Evolutionary conservation across 2,329 filamentous ascomycete genomes (phyloP), one percentile per base, ranked within the genome.

Genomic region (Fusarium succisae): DNA sequence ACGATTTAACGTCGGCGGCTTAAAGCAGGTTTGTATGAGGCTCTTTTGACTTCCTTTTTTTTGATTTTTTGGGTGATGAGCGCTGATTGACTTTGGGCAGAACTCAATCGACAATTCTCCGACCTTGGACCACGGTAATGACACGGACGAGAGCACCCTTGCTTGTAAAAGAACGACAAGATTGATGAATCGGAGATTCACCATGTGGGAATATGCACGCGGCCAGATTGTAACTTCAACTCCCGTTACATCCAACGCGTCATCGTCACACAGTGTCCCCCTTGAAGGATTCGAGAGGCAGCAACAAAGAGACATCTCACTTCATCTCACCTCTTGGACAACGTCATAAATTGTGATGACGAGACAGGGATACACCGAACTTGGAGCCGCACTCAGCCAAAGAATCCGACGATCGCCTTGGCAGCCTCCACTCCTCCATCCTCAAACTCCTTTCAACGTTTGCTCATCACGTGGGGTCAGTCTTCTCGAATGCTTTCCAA

Each of bases 371-470:
- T 72, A 53, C 73, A 69, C 70, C 60, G 63, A 74, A 39, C 7
- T 51, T 61, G 62, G 62, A 59, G 59, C 61, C 50, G 63, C 63
- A 43, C 51, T 32, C 43, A 74, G 68, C 70, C 60, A 64, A 64
- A 68, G 35, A 73, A 70, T 26, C 13, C 17, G 69, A 48, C 60
- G 74, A 76, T 76, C 74, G 54, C 50, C 74, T 76, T 76, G 74
- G 74, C 74, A 59, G 28, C 50, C 64, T 56, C 73, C 73, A 72
- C 70, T 63, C 63, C 56, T 74, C 44, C 63, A 69, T 57, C 28
- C 44, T 54, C 62, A 18, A 44, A 28, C 11, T 20, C n/a, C 53
- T 48, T 26, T 30, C 22, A 66, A 32, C 14, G 24, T 30, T 24
- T 58, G 17, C 39, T 53, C 37, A 41, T 37, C 48, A 2, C 4